Conservation (phyloP, 352 stramenopile species). For the Phytophthora vignae region DNA sequence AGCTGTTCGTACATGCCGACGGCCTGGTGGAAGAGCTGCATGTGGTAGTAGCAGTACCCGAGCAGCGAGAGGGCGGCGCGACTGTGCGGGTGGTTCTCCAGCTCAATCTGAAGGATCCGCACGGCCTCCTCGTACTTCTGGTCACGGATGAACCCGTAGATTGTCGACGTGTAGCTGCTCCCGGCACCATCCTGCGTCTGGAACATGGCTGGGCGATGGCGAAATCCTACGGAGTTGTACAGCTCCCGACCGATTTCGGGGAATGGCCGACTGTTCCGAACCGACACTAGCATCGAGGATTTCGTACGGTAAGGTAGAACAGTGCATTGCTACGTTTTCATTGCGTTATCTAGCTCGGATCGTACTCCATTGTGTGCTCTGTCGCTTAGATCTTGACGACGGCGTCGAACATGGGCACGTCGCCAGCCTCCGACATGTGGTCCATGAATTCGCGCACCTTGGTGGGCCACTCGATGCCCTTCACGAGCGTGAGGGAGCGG, state of each 20-base stretch:
- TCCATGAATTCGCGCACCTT: slow-evolving; percentile 60
- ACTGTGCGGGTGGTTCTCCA: slow-evolving; percentile 94
- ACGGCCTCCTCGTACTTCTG: slow-evolving; percentile 95
- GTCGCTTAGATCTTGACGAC: slow-evolving; percentile 49
- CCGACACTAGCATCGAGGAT: slow-evolving; percentile 28
- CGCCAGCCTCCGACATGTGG: slow-evolving; percentile 42
- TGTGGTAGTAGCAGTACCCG: slow-evolving; percentile 98
- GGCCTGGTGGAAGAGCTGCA: slow-evolving; percentile 93
- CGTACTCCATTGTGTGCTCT: no score
- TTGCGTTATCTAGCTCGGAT: no score
- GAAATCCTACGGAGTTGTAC: not conserved
- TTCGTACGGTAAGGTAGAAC: slow-evolving; percentile 90
- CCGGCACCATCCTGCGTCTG: slow-evolving; percentile 65
- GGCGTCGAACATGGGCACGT: slow-evolving; percentile 48
- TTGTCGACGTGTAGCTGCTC: slow-evolving; percentile 92
- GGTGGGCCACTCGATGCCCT: slow-evolving; percentile 52
- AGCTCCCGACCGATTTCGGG: not conserved
- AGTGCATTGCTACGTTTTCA: slow-evolving; percentile 95
- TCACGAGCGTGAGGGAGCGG: slow-evolving; percentile 56
- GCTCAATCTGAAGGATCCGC: slow-evolving; percentile 91
- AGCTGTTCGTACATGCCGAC: slow-evolving; percentile 96
- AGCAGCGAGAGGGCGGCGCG: slow-evolving; percentile 94
- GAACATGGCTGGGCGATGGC: slow-evolving; percentile 47
- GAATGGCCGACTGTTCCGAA: slow-evolving; percentile 40
- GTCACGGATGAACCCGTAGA: slow-evolving; percentile 96